Base-by-base conservation (phyloP, 345 rosid genomes). In the Brassica juncea region DNA sequence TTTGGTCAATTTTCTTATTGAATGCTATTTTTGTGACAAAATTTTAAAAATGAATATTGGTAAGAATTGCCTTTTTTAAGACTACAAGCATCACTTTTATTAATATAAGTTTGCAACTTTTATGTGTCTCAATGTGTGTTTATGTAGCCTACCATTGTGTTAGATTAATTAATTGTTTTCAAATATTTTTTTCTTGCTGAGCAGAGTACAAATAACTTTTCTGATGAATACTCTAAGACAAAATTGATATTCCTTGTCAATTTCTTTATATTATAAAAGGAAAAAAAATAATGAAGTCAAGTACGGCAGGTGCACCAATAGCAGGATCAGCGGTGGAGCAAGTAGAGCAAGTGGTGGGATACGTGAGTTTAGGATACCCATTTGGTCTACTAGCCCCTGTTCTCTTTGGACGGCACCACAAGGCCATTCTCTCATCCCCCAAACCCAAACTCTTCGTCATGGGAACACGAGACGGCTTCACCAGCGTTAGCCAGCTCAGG, bases 391-490 rank as follows among this genome's bases (percentile, higher is more conserved):
- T 85, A 72, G 97, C 99, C 32, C 91, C 97, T 0, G 73, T 92
- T 82, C 92, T 94, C 2, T 94, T 94, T 15, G 97, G 97, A 7
- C 80, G 94, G 34, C 97, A 90, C 86, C 95, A 96, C 80, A 96
- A 92, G 73, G 84, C 88, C 49, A 86, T 96, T 79, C 82, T 93
- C 54, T 83, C 85, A 47, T 89, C 97, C 54, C 86, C 82, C 1
- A 96, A 92, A 72, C 97, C 97, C 1, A 92, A 96, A 82, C 91
- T 96, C 77, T 93, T 96, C 49, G 85, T 93, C 0, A 96, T 96
- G 99, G 97, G 97, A 65, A 92, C 97, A 54, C 82, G 80, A n/a
- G 97, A 93, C 37, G 97, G 97, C 44, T 96, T 96, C 78, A 93
- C 97, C 1, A 96, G 93, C 5, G 93, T 96, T 19, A 85, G 81